Percentiles rank a stretch among this genome's conserved stretches.
Conservation (phyloP, 441 rosid species). For the Pelargonium cotyledonis region DNA sequence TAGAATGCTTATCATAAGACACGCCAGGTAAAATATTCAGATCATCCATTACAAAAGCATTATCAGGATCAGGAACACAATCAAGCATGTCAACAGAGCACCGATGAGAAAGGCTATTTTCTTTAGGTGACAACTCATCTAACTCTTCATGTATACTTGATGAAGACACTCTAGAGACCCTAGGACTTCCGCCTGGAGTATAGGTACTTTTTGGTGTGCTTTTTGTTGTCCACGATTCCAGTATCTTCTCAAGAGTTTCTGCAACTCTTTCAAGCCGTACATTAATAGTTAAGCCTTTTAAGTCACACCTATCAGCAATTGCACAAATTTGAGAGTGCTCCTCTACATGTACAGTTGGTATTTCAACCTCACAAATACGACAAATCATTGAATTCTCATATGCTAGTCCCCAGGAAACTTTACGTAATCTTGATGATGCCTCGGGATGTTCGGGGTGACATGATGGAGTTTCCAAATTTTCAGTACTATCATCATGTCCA, state of each 20-base stretch:
- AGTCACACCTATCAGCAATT: constrained; percentile 92
- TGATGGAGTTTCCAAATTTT: constrained; percentile 42
- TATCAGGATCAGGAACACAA: constrained; percentile 47
- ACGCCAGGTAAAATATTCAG: constrained; percentile 36
- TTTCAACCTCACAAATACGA: constrained; percentile 97
- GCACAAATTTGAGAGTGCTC: constrained; percentile 95
- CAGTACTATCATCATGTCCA: constrained; percentile 40
- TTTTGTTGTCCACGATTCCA: constrained; percentile 78
- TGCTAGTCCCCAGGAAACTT: constrained; percentile 55
- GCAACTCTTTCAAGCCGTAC: constrained; percentile 87
- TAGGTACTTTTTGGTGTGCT: constrained; percentile 38
- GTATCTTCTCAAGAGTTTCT: constrained; percentile 76
- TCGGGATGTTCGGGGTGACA: constrained; percentile 32
- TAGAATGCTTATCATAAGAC: constrained; percentile 37
- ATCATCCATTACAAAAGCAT: constrained; percentile 46
- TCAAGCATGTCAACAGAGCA: constrained; percentile 58
- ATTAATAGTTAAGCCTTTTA: constrained; percentile 77
- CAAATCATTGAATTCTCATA: constrained; percentile 93
- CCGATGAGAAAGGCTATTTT: constrained; percentile 30
- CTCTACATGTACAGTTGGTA: constrained; percentile 96
- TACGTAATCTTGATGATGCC: constrained; percentile 36
- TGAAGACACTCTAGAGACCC: constrained; percentile 33
- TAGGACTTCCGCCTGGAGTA: constrained; percentile 46
- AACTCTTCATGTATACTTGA: constrained; percentile 38
- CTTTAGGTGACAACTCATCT: constrained; percentile 39